A percentile compares a stretch with the other conserved stretches of the same genome.
phyloP scores from a whole-genome alignment of 2,329 filamentous ascomycete genomes.

The Daldinia eschscholtzii region DNA sequence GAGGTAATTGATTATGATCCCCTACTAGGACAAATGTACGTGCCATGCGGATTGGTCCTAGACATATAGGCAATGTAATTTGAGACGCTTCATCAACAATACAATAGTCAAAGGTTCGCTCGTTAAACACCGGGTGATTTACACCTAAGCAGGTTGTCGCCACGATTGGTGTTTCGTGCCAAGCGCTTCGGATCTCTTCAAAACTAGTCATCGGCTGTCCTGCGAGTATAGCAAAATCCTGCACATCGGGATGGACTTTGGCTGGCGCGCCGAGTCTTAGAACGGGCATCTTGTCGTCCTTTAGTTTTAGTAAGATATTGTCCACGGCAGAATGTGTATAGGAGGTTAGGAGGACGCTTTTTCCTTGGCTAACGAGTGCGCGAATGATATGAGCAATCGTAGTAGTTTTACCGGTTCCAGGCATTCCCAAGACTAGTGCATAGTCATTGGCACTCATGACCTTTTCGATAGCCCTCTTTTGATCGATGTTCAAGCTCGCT shows the following conservation, averaged over 20 bases:
- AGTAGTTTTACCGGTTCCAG: slow-evolving; percentile 97
- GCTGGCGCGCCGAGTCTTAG: slow-evolving; percentile 86
- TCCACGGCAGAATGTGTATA: slow-evolving; percentile 98
- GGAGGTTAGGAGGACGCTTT: slow-evolving; percentile 91
- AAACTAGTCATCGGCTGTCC: slow-evolving; percentile 79
- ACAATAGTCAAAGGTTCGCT: slow-evolving; percentile 95
- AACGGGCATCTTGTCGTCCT: slow-evolving; percentile 80
- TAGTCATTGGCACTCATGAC: slow-evolving; percentile 97
- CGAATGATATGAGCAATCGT: slow-evolving; percentile 98
- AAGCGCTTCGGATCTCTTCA: slow-evolving; percentile 85
- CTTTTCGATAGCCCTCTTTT: slow-evolving; percentile 87
- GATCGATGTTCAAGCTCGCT: slow-evolving; percentile 85
- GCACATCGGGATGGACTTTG: slow-evolving; percentile 90
- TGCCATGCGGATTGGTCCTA: slow-evolving; percentile 94
- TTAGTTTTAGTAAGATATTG: slow-evolving; percentile 95
- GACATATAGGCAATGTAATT: slow-evolving; percentile 93
- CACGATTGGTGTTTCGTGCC: slow-evolving; percentile 88
- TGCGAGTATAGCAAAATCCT: slow-evolving; percentile 84
- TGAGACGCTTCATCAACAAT: slow-evolving; percentile 99
- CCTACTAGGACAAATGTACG: slow-evolving; percentile 94
- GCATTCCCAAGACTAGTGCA: slow-evolving; percentile 97
- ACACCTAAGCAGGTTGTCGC: slow-evolving; percentile 95
- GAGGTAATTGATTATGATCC: slow-evolving; percentile 95
- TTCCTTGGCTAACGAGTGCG: slow-evolving; percentile 86
- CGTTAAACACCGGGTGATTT: slow-evolving; percentile 87